phyloP scores from a whole-genome alignment of 2,329 filamentous ascomycete species.

The Aureobasidium sp. region DNA sequence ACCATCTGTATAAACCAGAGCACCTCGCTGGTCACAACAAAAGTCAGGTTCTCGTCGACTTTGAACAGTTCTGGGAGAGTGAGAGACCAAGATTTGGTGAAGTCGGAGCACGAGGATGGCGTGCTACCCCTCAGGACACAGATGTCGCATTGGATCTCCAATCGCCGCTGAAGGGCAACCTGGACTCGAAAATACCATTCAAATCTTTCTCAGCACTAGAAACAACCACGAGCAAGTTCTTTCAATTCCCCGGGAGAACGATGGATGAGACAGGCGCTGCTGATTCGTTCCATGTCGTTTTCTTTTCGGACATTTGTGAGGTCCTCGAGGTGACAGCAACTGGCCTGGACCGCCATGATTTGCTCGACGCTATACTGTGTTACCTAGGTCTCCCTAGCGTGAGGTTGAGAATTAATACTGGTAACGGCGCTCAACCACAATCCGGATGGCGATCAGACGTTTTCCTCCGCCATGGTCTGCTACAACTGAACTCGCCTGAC shows the following conservation, averaged over 20 bases:
- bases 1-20: slow-evolving; percentile 53
- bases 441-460: slow-evolving; percentile 1
- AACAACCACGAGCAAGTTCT: slow-evolving; percentile 36
- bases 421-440: not conserved
- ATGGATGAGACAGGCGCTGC: slow-evolving; percentile 56
- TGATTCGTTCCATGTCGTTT: slow-evolving; percentile 73
- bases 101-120: slow-evolving; percentile 61
- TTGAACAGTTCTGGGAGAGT: slow-evolving; percentile 79
- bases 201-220: slow-evolving; percentile 47
- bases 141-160: slow-evolving; percentile 11
- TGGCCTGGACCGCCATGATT: slow-evolving; percentile 32
- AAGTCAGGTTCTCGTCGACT: slow-evolving; percentile 28
- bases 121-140: slow-evolving; percentile 32
- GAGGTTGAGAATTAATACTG: not conserved
- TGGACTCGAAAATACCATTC: slow-evolving; percentile 27
- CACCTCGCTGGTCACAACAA: not conserved
- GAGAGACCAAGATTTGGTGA: slow-evolving; percentile 77
- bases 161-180: not conserved
- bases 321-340: slow-evolving; percentile 45
- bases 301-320: slow-evolving; percentile 66
- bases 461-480: slow-evolving; percentile 1
- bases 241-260: slow-evolving; percentile 60
- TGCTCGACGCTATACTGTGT: slow-evolving; percentile 59
- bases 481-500: not conserved
- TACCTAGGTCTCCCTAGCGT: slow-evolving; percentile 45